These are phyloP conservation scores for Fusarium marasasianum DNA, from an alignment of 2,329 filamentous ascomycete genomes.

Conservation along the genomic window DNA sequence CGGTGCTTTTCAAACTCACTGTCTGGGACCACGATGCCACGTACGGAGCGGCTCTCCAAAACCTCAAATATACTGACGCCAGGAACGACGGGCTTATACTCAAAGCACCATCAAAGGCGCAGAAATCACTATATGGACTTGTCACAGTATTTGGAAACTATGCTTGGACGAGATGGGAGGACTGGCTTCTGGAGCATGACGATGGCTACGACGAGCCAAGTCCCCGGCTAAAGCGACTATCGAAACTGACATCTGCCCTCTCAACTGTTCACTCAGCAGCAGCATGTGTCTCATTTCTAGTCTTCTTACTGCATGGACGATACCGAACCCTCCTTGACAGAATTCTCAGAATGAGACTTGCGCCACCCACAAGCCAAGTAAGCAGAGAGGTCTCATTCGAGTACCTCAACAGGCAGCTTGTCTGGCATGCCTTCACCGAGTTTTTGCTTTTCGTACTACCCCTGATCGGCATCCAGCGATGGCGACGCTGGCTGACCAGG, in stretches of 20 bases:
- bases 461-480: conserved; percentile 91
- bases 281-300: conserved; percentile 84
- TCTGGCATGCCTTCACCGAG: conserved; percentile 99
- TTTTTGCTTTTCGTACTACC: conserved; percentile 98
- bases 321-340: conserved; percentile 93
- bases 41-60: conserved; percentile 93
- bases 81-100: conserved; percentile 70
- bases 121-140: conserved; percentile 86
- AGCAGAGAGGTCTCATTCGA: conserved; percentile 95
- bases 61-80: conserved; percentile 88
- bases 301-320: conserved; percentile 89
- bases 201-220: conserved; percentile 75
- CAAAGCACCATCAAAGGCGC: conserved; percentile 77
- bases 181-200: conserved; percentile 80
- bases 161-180: conserved; percentile 91
- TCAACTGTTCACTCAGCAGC: conserved; percentile 82
- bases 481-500: conserved; percentile 88
- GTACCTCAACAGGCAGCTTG: conserved; percentile 95
- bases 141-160: conserved; percentile 90
- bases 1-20: conserved; percentile 89
- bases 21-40: conserved; percentile 97
- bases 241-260: conserved; percentile 72
- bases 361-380: conserved; percentile 84
- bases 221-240: conserved; percentile 64
- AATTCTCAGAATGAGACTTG: conserved; percentile 82